These are phyloP conservation scores for Gossypium laxum DNA, from an alignment of 441 rosid species.

Conservation along the genomic window DNA sequence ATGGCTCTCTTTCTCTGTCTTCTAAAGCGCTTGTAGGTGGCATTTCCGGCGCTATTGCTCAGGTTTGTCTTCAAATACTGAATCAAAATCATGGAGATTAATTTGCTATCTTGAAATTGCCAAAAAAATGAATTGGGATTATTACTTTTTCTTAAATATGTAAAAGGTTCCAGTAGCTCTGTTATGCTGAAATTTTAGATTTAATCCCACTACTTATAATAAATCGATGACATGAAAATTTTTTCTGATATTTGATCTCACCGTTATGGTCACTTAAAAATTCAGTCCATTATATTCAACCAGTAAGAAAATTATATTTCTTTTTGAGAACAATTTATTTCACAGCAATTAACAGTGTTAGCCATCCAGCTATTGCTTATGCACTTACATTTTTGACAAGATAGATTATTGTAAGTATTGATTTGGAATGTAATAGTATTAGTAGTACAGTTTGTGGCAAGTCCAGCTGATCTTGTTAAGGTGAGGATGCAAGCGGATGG, in stretches of 20 bases:
- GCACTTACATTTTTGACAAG: neutral
- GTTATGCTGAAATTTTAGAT: too few species aligned
- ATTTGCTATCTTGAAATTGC: neutral
- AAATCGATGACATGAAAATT: too few species aligned
- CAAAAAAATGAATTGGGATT: neutral
- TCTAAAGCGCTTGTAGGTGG: slow-evolving; percentile 61
- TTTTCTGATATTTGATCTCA: too few species aligned
- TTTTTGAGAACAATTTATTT: too few species aligned
- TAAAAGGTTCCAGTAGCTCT: too few species aligned
- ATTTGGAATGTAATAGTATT: slow-evolving; percentile 14
- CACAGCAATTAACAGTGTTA: too few species aligned
- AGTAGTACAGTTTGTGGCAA: slow-evolving; percentile 67
- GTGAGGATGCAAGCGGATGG: slow-evolving; percentile 92
- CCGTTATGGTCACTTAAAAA: too few species aligned
- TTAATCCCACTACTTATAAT: too few species aligned
- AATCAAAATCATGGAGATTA: neutral
- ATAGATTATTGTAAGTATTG: neutral
- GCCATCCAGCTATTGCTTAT: too few species aligned
- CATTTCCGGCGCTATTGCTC: slow-evolving; percentile 64
- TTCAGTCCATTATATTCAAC: too few species aligned
- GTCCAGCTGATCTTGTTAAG: slow-evolving; percentile 83
- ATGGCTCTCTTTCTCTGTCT: slow-evolving; percentile 44
- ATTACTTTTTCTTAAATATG: too few species aligned
- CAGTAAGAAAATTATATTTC: too few species aligned
- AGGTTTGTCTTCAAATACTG: slow-evolving; percentile 31